Percentiles rank a stretch among this genome's conserved stretches.
Conservation (phyloP, 345 rosid species). For the Salix purpurea region DNA sequence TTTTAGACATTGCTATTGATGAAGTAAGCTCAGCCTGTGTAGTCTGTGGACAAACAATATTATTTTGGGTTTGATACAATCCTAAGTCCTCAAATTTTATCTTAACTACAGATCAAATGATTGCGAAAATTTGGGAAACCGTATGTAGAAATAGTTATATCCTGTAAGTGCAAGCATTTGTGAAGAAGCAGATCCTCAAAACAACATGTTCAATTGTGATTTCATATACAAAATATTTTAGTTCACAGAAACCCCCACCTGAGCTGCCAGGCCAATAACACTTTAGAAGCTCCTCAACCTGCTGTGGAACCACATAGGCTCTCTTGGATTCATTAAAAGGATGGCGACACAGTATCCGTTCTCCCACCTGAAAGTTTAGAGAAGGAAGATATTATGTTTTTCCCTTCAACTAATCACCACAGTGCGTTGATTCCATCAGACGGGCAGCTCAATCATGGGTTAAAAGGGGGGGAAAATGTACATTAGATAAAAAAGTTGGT, state of each 20-base stretch:
- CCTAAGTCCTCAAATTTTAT: background rate
- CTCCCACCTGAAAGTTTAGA: conserved; percentile 56
- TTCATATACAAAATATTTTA: background rate
- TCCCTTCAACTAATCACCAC: background rate
- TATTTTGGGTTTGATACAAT: background rate
- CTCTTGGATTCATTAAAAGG: conserved; percentile 95
- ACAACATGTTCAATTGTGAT: background rate
- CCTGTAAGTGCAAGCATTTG: background rate
- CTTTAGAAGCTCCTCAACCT: conserved; percentile 83
- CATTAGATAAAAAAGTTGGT: background rate
- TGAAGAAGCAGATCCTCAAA: background rate
- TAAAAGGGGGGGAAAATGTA: background rate
- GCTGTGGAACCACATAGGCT: conserved; percentile 87
- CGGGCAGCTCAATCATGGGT: background rate
- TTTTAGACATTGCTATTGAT: background rate
- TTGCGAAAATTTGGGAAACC: background rate
- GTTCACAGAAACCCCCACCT: conserved; percentile 38
- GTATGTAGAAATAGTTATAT: background rate
- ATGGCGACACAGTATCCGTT: conserved; percentile 87
- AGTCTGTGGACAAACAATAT: background rate
- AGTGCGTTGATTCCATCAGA: background rate
- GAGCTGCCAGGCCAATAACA: conserved; percentile 89
- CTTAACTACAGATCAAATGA: background rate
- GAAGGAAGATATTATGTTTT: background rate
- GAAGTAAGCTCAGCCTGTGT: background rate